Evolutionary conservation across 116 monocot genomes (phyloP).

Genomic region (Dioscorea cayenensis): DNA sequence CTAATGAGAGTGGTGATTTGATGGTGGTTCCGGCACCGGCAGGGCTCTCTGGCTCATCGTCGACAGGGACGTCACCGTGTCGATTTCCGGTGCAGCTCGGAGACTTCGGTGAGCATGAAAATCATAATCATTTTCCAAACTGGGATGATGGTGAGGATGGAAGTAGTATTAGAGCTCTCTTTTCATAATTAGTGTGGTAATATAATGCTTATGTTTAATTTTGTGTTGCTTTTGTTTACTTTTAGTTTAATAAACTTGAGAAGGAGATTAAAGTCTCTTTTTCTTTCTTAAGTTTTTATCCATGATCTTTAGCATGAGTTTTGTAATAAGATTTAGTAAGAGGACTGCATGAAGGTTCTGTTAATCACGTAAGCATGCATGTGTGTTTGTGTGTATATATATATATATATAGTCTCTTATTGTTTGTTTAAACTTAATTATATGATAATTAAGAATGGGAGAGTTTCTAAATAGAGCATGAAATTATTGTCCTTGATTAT

Average conservation of each 20-base stretch:
- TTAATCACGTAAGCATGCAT: no score
- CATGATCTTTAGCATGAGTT: no score
- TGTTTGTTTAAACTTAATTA: no score
- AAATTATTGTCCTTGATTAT: neutral
- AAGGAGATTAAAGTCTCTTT: no score
- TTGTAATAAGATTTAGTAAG: no score
- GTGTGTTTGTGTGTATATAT: no score
- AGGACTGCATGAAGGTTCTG: no score
- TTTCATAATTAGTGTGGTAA: slow-evolving; percentile 2
- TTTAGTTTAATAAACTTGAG: no score
- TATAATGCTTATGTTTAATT: neutral
- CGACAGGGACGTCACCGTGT: slow-evolving; percentile 12
- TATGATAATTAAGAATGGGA: no score
- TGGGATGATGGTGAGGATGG: slow-evolving; percentile 22
- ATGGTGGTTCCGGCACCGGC: neutral
- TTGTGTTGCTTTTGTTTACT: neutral
- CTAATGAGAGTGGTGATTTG: neutral
- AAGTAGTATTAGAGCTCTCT: slow-evolving; percentile 16
- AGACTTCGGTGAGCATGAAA: slow-evolving; percentile 11
- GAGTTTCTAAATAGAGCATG: no score
- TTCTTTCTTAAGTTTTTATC: no score
- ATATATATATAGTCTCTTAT: no score
- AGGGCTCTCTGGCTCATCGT: slow-evolving; percentile 20
- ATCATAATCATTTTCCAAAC: slow-evolving; percentile 11
- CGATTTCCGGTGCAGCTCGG: slow-evolving; percentile 8